These are phyloP conservation scores for Russula sp. DNA, from an alignment of 768 basidiomycete genomes.

Conservation along the genomic window DNA sequence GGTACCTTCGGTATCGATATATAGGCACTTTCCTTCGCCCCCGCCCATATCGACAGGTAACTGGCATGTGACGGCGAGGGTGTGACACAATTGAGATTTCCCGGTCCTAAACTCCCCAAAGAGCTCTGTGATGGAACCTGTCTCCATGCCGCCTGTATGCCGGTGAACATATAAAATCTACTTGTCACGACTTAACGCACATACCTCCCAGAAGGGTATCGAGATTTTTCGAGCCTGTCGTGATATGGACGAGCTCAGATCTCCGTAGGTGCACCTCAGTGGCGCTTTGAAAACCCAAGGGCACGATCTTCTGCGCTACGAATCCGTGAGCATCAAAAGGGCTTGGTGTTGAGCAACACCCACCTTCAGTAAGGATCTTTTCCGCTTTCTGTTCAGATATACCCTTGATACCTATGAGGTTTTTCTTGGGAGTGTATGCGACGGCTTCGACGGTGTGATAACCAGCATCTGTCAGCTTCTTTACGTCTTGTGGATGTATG, in stretches of 20 bases:
- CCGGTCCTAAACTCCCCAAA: slow-evolving; percentile 99
- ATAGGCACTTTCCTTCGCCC: slow-evolving; percentile 97
- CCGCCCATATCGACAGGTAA: slow-evolving; percentile 97
- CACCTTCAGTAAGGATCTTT: slow-evolving; percentile 90
- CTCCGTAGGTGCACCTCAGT: slow-evolving; percentile 95
- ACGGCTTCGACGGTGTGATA: slow-evolving; percentile 93
- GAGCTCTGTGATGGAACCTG: slow-evolving; percentile 95
- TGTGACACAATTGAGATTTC: slow-evolving; percentile 97
- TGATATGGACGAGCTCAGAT: slow-evolving; percentile 93
- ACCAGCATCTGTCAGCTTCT: slow-evolving; percentile 91
- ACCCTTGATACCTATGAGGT: slow-evolving; percentile 85
- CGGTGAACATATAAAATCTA: neutral
- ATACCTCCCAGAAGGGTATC: slow-evolving; percentile 92
- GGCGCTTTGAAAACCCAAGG: slow-evolving; percentile 96
- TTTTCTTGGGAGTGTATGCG: slow-evolving; percentile 95
- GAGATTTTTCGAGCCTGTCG: slow-evolving; percentile 93
- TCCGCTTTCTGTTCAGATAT: slow-evolving; percentile 97
- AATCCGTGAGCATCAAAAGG: slow-evolving; percentile 9
- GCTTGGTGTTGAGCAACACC: slow-evolving; percentile 31
- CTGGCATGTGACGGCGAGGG: slow-evolving; percentile 96
- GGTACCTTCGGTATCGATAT: slow-evolving; percentile 98
- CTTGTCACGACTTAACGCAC: slow-evolving; percentile 17
- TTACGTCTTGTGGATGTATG: slow-evolving; percentile 85
- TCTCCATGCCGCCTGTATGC: slow-evolving; percentile 84
- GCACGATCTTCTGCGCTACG: slow-evolving; percentile 90